phyloP scores from a whole-genome alignment of 192 early-diverging fungal species.

The Coemansia sp. region DNA sequence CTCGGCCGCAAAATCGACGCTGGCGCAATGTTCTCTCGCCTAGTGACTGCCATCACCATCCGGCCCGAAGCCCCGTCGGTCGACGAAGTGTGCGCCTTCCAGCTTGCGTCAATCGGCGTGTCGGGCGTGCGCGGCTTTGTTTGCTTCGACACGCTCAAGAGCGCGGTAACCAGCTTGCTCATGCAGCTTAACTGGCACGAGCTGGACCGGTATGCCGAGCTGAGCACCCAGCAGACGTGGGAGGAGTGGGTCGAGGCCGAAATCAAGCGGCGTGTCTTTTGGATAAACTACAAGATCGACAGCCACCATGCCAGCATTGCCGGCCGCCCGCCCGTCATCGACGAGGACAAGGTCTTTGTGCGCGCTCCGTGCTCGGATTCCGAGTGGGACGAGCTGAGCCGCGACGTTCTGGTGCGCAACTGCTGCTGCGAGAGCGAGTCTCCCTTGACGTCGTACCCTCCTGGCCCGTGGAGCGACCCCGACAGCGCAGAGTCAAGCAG shows the following conservation, averaged over 20 bases:
- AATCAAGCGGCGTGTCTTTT: slow-evolving; percentile 40
- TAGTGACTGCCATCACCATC: slow-evolving; percentile 13
- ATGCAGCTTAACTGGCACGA: slow-evolving; percentile 38
- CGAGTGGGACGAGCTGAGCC: slow-evolving; percentile 38
- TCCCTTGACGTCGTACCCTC: background rate
- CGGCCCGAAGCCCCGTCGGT: slow-evolving; percentile 14
- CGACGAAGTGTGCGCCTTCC: slow-evolving; percentile 28
- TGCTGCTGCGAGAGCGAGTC: slow-evolving; percentile 7
- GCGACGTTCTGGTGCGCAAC: slow-evolving; percentile 7
- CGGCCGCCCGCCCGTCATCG: slow-evolving; percentile 14
- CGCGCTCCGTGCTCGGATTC: slow-evolving; percentile 22
- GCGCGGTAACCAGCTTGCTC: slow-evolving; percentile 17
- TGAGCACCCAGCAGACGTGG: slow-evolving; percentile 14
- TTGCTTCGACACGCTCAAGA: slow-evolving; percentile 22
- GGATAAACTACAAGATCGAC: slow-evolving; percentile 28
- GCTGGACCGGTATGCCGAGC: slow-evolving; percentile 18
- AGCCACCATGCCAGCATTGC: slow-evolving; percentile 20
- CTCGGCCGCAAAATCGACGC: slow-evolving; percentile 8
- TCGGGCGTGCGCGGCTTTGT: slow-evolving; percentile 10
- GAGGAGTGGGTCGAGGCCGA: slow-evolving; percentile 35
- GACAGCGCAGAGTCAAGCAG: slow-evolving; percentile 2
- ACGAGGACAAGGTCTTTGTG: slow-evolving; percentile 10
- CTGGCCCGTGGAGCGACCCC: slow-evolving; percentile 6
- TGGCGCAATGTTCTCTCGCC: slow-evolving; percentile 10
- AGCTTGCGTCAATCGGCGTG: slow-evolving; percentile 17